phyloP scores from a whole-genome alignment of 78 protist species.

The Guillardia theta region DNA sequence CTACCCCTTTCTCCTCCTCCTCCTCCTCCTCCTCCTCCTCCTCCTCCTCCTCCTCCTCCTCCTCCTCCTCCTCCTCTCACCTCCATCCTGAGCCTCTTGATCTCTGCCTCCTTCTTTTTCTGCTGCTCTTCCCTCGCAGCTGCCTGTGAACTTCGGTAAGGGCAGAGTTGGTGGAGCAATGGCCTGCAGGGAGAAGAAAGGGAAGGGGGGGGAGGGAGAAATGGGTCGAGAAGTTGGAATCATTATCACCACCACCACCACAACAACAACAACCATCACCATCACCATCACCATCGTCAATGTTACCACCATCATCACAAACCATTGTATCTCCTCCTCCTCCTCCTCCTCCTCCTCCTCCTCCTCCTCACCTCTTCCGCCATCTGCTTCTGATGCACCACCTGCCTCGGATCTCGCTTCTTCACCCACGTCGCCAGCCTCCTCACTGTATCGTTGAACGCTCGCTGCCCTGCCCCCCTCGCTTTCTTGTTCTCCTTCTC shows the following conservation, averaged over 20 bases:
- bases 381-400: not conserved
- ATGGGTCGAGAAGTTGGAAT: too few relatives aligned
- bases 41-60: not conserved
- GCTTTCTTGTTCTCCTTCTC: constrained; percentile 80
- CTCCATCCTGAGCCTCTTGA: too few relatives aligned
- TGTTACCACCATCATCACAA: too few relatives aligned
- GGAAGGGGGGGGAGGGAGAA: too few relatives aligned
- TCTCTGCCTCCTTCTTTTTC: too few relatives aligned
- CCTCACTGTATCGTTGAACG: constrained; percentile 4
- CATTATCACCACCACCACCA: too few relatives aligned
- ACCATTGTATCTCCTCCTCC: not conserved
- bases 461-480: constrained; percentile 29
- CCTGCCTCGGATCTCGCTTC: not conserved
- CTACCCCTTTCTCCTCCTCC: not conserved
- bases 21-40: not conserved
- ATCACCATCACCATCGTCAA: too few relatives aligned
- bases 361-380: not conserved
- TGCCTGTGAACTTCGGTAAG: too few relatives aligned
- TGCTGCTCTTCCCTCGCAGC: too few relatives aligned
- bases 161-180: too few relatives aligned
- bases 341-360: not conserved
- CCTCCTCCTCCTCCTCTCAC: not conserved
- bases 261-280: too few relatives aligned
- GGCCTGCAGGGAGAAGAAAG: too few relatives aligned
- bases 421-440: not conserved